These are phyloP conservation scores for Colletotrichum cuscutae DNA, from an alignment of 2,329 filamentous ascomycete species.

Conservation along the genomic window DNA sequence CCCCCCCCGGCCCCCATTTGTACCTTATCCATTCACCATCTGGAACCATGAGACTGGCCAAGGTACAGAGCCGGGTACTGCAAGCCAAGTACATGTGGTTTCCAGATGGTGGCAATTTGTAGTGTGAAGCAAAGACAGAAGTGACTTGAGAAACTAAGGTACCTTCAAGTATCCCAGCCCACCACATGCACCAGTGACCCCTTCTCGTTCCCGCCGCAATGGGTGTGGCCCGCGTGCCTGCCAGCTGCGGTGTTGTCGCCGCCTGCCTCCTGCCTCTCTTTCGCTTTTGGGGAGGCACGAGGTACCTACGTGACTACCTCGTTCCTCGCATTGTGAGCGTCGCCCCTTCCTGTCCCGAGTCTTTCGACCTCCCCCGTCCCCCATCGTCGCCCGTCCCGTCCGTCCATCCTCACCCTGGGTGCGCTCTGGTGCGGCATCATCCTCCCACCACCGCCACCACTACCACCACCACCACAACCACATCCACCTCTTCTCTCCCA, in stretches of 20 bases:
- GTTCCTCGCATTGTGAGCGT: neutral
- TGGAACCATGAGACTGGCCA: neutral
- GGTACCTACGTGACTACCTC: neutral
- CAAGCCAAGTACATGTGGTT: neutral
- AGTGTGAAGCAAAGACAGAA: neutral
- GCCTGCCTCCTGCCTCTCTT: neutral
- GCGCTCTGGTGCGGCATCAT: neutral
- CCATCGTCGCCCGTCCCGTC: neutral
- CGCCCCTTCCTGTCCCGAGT: neutral
- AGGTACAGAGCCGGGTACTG: neutral
- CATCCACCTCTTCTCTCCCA: neutral
- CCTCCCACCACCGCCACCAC: neutral
- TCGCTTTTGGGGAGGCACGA: neutral
- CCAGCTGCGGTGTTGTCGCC: neutral
- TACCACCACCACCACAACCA: neutral
- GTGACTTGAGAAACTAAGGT: neutral
- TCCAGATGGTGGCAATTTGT: neutral
- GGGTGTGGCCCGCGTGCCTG: neutral
- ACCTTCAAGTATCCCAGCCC: neutral
- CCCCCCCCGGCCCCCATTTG: neutral
- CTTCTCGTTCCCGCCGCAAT: neutral
- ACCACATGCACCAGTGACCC: conserved; percentile 8
- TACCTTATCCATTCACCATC: neutral
- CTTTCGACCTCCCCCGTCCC: neutral
- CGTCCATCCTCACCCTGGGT: neutral